Percentiles rank a stretch among this genome's conserved stretches.
These are phyloP conservation scores for Tremella fuciformis DNA, from an alignment of 768 basidiomycete species.

Conservation along the genomic window DNA sequence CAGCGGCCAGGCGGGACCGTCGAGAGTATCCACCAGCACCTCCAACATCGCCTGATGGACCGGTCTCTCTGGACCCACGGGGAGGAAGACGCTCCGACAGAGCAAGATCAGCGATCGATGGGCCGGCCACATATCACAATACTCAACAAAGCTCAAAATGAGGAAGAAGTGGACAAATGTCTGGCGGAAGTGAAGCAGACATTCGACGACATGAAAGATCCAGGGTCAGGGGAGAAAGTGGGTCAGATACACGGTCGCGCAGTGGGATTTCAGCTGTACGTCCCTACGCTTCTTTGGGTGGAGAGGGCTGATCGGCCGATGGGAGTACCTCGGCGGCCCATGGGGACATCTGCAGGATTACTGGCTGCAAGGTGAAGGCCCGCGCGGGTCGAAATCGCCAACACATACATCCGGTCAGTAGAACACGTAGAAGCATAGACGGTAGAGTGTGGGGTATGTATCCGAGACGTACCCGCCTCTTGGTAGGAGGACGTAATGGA, in stretches of 20 bases:
- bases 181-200: slow-evolving; percentile 31
- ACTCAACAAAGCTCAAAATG: slow-evolving; percentile 38
- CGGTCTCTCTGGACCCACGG: slow-evolving; percentile 13
- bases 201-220: slow-evolving; percentile 28
- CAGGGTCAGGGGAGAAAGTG: slow-evolving; percentile 17
- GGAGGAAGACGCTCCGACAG: slow-evolving; percentile 29
- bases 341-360: slow-evolving; percentile 39
- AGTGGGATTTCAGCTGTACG: slow-evolving; percentile 42
- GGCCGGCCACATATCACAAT: slow-evolving; percentile 39
- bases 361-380: slow-evolving; percentile 17
- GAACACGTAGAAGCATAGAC: too few relatives aligned
- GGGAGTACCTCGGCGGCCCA: slow-evolving; percentile 43
- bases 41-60: slow-evolving; percentile 23
- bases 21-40: slow-evolving; percentile 23
- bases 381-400: too few relatives aligned
- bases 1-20: slow-evolving; percentile 28
- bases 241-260: slow-evolving; percentile 31
- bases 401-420: too few relatives aligned
- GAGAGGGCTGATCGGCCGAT: slow-evolving; percentile 21
- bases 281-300: not conserved
- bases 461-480: too few relatives aligned
- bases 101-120: slow-evolving; percentile 35
- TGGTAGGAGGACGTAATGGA: too few relatives aligned
- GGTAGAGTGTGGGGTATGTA: too few relatives aligned
- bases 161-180: slow-evolving; percentile 37